Evolutionary conservation across 352 stramenopile genomes (phyloP).

Genomic region (Phytophthora europaea): DNA sequence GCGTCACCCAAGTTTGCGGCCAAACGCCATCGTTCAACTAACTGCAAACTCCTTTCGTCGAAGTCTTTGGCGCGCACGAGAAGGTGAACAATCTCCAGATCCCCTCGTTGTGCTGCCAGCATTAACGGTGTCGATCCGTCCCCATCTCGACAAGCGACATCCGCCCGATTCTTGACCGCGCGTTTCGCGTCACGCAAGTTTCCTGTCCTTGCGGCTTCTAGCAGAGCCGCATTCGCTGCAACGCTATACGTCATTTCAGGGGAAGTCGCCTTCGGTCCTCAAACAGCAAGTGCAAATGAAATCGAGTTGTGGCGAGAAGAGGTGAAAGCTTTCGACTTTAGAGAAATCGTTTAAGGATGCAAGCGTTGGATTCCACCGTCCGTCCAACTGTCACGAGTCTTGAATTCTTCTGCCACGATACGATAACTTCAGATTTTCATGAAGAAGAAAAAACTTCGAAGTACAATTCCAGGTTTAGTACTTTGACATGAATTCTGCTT

Average conservation of each 20-base stretch:
- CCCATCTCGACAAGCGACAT: background rate
- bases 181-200: slow-evolving; percentile 1
- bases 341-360: too few species aligned
- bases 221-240: background rate
- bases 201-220: background rate
- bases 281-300: background rate
- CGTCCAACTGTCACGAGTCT: too few species aligned
- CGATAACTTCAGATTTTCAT: too few species aligned
- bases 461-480: too few species aligned
- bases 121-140: slow-evolving; percentile 3
- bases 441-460: too few species aligned
- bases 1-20: background rate
- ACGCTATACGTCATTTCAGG: background rate
- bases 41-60: background rate
- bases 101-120: background rate
- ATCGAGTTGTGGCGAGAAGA: background rate
- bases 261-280: background rate
- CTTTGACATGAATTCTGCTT: too few species aligned
- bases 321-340: background rate
- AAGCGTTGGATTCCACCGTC: too few species aligned
- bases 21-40: background rate
- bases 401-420: too few species aligned
- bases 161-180: slow-evolving; percentile 3
- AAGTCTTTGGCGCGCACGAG: background rate
- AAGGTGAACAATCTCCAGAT: slow-evolving; percentile 1